Percentiles rank a stretch among this genome's conserved stretches.
These are phyloP conservation scores for Talaromyces nanjingensis DNA, from an alignment of 495 filamentous ascomycete species.

Conservation along the genomic window DNA sequence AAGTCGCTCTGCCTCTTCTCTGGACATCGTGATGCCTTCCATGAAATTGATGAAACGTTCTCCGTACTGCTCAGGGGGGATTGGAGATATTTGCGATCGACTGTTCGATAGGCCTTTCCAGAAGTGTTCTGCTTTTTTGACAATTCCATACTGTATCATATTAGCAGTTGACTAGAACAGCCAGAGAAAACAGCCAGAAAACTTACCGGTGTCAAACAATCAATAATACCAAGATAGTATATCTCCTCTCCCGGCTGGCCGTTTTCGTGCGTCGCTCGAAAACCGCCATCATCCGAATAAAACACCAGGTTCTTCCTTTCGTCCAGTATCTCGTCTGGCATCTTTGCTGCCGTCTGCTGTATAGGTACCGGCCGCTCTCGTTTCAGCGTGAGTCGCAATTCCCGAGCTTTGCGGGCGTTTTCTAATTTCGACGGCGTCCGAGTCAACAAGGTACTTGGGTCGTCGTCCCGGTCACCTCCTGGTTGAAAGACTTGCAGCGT, in stretches of 20 bases:
- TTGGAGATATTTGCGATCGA: constrained; percentile 80
- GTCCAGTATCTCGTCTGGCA: constrained; percentile 80
- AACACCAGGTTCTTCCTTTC: constrained; percentile 67
- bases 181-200: background rate
- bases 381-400: constrained; percentile 87
- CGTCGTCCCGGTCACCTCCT: constrained; percentile 59
- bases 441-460: constrained; percentile 57
- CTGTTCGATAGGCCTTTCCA: constrained; percentile 84
- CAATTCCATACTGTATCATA: constrained; percentile 63
- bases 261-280: constrained; percentile 88
- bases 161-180: constrained; percentile 22
- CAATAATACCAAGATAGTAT: constrained; percentile 96
- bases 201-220: constrained; percentile 86
- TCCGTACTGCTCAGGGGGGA: constrained; percentile 87
- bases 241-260: constrained; percentile 81
- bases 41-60: constrained; percentile 95
- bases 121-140: constrained; percentile 87
- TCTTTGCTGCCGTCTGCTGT: constrained; percentile 70
- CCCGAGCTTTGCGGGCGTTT: constrained; percentile 82
- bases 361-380: constrained; percentile 87
- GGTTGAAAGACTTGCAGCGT: constrained; percentile 94
- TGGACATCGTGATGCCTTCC: constrained; percentile 77
- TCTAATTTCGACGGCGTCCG: constrained; percentile 94
- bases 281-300: constrained; percentile 90
- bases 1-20: constrained; percentile 68